Conservation (phyloP, 495 filamentous ascomycete genomes). For the Penicillium verhagenii region DNA sequence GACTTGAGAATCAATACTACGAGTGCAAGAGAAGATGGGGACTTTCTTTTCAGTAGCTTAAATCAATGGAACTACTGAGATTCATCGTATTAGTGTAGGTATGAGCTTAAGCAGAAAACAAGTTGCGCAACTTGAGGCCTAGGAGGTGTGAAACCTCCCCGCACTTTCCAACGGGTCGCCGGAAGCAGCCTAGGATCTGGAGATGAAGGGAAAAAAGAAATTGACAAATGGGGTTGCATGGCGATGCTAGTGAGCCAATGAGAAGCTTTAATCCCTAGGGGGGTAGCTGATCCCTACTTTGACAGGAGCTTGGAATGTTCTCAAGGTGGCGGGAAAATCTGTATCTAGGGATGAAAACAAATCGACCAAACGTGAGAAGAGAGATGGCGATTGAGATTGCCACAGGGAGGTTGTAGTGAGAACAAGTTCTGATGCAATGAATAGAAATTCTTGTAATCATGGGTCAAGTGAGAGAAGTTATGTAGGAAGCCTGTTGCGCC, state of each 20-base stretch:
- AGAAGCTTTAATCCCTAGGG: background rate
- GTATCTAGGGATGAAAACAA: slow-evolving; percentile 26
- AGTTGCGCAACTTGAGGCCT: too few species aligned
- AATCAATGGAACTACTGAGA: too few species aligned
- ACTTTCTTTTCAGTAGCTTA: too few species aligned
- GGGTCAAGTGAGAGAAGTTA: background rate
- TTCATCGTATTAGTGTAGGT: too few species aligned
- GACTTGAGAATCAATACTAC: background rate
- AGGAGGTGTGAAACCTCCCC: background rate
- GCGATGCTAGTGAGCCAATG: slow-evolving; percentile 10
- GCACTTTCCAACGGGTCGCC: background rate
- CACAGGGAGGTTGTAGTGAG: background rate
- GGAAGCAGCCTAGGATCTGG: background rate
- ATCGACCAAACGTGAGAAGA: background rate
- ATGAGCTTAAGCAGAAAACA: too few species aligned
- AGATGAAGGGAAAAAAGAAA: background rate
- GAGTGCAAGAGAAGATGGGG: too few species aligned
- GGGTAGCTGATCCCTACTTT: slow-evolving; percentile 5
- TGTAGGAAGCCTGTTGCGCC: background rate
- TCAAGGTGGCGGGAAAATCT: slow-evolving; percentile 7
- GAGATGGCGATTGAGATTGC: background rate
- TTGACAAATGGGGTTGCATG: slow-evolving; percentile 6
- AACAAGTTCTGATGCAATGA: background rate
- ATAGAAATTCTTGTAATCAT: too few species aligned
- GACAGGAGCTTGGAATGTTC: slow-evolving; percentile 17